Evolutionary conservation across 192 early-diverging fungal genomes (phyloP).

Genomic region (Coemansia pectinata): DNA sequence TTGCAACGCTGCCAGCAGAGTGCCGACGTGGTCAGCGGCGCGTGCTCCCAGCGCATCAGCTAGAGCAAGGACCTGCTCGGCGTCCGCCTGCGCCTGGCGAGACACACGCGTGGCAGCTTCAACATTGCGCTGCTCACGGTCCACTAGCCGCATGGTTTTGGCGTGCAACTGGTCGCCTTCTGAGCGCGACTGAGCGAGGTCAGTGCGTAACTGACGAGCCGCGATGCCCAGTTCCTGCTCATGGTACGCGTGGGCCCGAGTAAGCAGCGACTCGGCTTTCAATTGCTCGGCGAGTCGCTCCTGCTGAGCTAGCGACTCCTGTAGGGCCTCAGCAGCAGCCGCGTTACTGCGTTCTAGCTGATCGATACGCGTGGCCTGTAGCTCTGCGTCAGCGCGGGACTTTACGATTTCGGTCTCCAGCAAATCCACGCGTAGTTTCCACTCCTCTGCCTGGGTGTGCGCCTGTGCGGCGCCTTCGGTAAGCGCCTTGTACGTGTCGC

Average conservation of each 20-base stretch:
- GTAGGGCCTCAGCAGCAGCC: not conserved
- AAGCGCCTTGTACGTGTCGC: conserved; percentile 61
- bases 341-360: not conserved
- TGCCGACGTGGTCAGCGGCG: conserved; percentile 2
- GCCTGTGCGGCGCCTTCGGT: conserved; percentile 8
- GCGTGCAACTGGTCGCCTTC: conserved; percentile 18
- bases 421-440: conserved; percentile 38
- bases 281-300: conserved; percentile 19
- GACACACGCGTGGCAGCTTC: conserved; percentile 2
- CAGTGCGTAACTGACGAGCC: conserved; percentile 28
- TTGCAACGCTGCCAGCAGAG: conserved; percentile 25
- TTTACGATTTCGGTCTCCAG: conserved; percentile 20
- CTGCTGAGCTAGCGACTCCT: not conserved
- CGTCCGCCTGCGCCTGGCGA: conserved; percentile 3
- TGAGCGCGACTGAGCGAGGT: not conserved
- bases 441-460: conserved; percentile 20
- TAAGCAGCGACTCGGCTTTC: conserved; percentile 36
- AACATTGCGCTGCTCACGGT: conserved; percentile 25
- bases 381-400: conserved; percentile 5
- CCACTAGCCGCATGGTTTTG: conserved; percentile 23
- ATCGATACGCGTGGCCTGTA: not conserved
- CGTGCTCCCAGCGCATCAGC: not conserved
- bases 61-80: not conserved
- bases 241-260: conserved; percentile 55
- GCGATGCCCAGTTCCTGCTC: conserved; percentile 43